Evolutionary conservation across 352 stramenopile species (phyloP), one percentile per base, ranked within the genome.

Genomic region (Globisporangium canariense): DNA sequence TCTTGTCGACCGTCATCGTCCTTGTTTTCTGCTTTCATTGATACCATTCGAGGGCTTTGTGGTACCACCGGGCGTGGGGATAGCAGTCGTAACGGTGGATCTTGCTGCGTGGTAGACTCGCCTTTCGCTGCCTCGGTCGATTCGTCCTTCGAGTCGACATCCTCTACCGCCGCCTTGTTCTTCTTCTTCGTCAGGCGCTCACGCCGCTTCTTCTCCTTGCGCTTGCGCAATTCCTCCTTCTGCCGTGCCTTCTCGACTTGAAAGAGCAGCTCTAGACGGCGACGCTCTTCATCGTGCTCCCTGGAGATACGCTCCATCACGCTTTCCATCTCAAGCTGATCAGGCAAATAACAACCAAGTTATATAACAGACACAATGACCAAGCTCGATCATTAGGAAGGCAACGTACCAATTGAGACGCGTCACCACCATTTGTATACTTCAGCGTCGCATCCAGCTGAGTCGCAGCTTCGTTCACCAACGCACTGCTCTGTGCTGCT

Each of bases 171-270:
- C 20, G 70, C 66, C 14, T 73, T 69, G n/a, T 59, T 76, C 59
- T 83, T 86, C 66, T 80, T 84, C 50, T 80, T 86, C 1, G 68
- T 62, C 30, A 80, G 18, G 40, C 77, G 79, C 36, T 88, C 79
- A 34, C 68, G 66, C 11, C 79, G 75, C 56, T 78, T 85, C 58
- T 83, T 88, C 53, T 91, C 82, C 58, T 89, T 91, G 8, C 82
- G 75, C 58, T 83, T 85, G 11, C 77, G 69, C 8, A 89, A 41
- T 7, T 88, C 82, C 52, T 91, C 78, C 46, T 89, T 87, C 59
- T 89, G 82, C 0, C 75, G 76, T 7, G 82, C 79, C 58, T 89
- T 89, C 41, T 89, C 82, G 3, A 91, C 49, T 41, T 89, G 70
- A 49, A 89, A 86, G 0, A 89, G 69, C 9, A 91, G 64, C 41